Base-by-base conservation (phyloP, 495 filamentous ascomycete species). In the Penicillium longicatenatum region DNA sequence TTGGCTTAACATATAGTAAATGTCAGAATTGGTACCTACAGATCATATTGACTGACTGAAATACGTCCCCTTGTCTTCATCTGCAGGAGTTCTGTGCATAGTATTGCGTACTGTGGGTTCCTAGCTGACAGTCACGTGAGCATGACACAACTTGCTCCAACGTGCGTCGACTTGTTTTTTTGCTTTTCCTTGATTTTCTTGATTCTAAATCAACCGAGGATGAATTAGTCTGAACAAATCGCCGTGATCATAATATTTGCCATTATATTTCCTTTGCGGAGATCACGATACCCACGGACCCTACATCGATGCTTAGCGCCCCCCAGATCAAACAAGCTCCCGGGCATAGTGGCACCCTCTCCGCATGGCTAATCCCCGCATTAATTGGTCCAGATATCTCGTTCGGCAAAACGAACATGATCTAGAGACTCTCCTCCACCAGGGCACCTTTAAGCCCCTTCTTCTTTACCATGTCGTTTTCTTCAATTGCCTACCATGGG, bases 381-480 rank as follows among this genome's bases (percentile, higher is more conserved):
- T 52, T 57, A 47, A 50, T 21, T 63, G 65, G 41, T 68, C 68
- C 48, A 61, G 53, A 47, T 48, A 63, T 41, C 33, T 71, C 19
- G 51, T 59, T 31, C 54, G 61, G n/a, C 42, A 53, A 41, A 35
- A 65, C 47, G 58, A 64, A 42, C 41, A 19, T 6, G 33, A 63
- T 24, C 52, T 74, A 11, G 67, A 75, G 12, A 26, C 52, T 1
- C 55, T 71, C 3, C 43, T 79, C 14, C 62, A 66, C 42, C 48
- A 66, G 26, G 75, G 75, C 10, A 49, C 63, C 9, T 64, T 67
- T 31, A 71, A 72, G 30, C 77, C 77, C 4, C 52, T 78, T 2
- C 68, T 79, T 26, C 50, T 80, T 7, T 76, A 73, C 59, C 67
- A 79, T 49, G 51, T 69, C 6, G 9, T 76, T 48, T 30, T 73